These are phyloP conservation scores for Sporobolomyces roseus DNA, from an alignment of 768 basidiomycete species.

Conservation along the genomic window DNA sequence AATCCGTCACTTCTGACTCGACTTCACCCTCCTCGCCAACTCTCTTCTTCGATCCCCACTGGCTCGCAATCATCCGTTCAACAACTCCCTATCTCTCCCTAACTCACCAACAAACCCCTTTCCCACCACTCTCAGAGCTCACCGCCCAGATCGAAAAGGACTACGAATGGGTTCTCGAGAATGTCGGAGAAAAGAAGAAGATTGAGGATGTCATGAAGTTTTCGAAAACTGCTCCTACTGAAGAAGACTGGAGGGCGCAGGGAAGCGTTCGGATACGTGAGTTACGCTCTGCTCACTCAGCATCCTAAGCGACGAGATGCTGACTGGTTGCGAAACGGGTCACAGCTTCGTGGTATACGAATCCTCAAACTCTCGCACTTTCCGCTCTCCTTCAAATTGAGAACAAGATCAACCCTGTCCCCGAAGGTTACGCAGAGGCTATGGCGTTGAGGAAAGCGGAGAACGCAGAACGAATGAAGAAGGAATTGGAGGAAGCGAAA, in stretches of 20 bases:
- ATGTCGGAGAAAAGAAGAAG: conserved; percentile 46
- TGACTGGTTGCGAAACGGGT: too few relatives aligned
- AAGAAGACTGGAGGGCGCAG: conserved; percentile 50
- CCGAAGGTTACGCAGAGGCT: conserved; percentile 37
- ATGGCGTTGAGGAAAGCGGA: conserved; percentile 5
- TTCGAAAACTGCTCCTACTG: conserved; percentile 55
- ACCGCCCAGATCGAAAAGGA: conserved; percentile 57
- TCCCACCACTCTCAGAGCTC: conserved; percentile 61
- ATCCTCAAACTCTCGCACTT: conserved; percentile 85
- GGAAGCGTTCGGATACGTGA: conserved; percentile 53
- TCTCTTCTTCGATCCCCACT: conserved; percentile 76
- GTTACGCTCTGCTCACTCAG: conserved; percentile 5
- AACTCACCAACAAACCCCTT: conserved; percentile 54
- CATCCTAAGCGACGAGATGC: too few relatives aligned
- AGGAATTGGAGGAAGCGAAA: conserved; percentile 19
- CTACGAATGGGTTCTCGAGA: conserved; percentile 62
- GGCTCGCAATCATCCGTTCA: conserved; percentile 88
- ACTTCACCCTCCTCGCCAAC: background rate
- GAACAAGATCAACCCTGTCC: conserved; percentile 62
- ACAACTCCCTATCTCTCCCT: conserved; percentile 74
- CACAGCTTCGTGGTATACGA: conserved; percentile 77
- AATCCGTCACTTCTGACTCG: conserved; percentile 34
- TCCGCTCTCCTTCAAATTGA: conserved; percentile 71
- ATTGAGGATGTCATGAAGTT: conserved; percentile 66
- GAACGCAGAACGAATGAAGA: background rate